phyloP scores from a whole-genome alignment of 306 rosid genomes.

The Gastrolobium bilobum region DNA sequence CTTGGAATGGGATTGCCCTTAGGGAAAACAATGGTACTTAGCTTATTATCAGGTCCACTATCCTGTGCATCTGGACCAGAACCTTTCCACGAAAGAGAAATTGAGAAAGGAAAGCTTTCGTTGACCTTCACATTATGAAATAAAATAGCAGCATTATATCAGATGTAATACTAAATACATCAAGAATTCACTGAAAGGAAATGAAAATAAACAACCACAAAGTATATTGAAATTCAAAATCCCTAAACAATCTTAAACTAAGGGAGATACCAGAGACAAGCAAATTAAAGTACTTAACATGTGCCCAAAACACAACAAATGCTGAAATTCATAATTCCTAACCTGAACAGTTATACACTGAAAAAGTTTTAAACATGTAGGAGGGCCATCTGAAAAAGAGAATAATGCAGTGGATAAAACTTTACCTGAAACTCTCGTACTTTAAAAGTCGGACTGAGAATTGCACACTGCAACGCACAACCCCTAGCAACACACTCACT shows the following conservation, averaged over 20 bases:
- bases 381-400: not conserved
- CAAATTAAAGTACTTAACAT: not conserved
- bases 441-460: conserved; percentile 95
- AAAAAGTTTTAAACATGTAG: not conserved
- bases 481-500: conserved; percentile 97
- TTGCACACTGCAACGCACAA: conserved; percentile 92
- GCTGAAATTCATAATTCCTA: not conserved
- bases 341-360: not conserved
- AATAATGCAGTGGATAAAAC: not conserved
- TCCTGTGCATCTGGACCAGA: conserved; percentile 77
- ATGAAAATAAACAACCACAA: not conserved
- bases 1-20: conserved; percentile 90
- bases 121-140: conserved; percentile 68
- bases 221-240: not conserved
- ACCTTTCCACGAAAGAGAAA: conserved; percentile 89
- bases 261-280: not conserved
- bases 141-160: conserved; percentile 21
- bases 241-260: not conserved
- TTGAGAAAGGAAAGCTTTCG: conserved; percentile 83
- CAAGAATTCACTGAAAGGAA: conserved; percentile 9
- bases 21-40: conserved; percentile 72
- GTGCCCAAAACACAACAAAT: not conserved
- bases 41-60: conserved; percentile 66
- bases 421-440: conserved; percentile 94
- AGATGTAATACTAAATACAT: not conserved